phyloP scores from a whole-genome alignment of 169 alveolate genomes.

The Eimeria tenella region DNA sequence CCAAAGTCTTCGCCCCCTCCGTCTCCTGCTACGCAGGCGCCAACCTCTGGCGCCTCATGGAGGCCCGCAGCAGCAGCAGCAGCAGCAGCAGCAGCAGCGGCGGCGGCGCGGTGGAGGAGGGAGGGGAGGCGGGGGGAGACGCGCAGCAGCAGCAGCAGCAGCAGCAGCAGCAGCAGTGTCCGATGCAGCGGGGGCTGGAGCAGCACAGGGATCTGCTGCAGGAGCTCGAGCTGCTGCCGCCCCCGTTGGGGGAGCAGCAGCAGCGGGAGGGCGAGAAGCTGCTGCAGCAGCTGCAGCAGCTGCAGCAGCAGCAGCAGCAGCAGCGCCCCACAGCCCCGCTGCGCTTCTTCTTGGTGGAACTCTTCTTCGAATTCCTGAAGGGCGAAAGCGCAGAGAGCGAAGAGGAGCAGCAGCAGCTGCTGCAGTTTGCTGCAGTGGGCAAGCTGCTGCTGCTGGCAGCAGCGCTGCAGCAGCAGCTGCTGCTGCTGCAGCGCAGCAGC shows the following conservation, averaged over 20 bases:
- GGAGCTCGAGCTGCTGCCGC: not conserved
- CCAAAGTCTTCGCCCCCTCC: slow-evolving; percentile 36
- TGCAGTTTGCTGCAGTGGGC: slow-evolving; percentile 16
- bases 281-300: slow-evolving; percentile 38
- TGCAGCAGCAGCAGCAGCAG: slow-evolving; percentile 31
- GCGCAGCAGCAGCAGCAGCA: no score
- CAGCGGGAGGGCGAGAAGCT: not conserved
- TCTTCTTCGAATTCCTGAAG: not conserved
- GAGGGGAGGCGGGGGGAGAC: no score
- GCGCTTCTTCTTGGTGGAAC: not conserved
- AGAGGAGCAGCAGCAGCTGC: not conserved
- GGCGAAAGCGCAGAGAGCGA: not conserved
- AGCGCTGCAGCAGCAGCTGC: not conserved
- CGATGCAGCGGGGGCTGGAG: not conserved
- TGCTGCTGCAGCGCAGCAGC: not conserved
- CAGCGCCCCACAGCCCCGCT: not conserved
- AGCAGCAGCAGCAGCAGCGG: slow-evolving; percentile 25
- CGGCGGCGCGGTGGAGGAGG: no score
- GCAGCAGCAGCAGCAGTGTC: slow-evolving; percentile 26
- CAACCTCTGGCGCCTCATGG: slow-evolving; percentile 32
- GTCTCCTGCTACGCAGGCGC: slow-evolving; percentile 16
- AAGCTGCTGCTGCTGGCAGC: slow-evolving; percentile 24
- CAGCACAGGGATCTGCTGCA: slow-evolving; percentile 9
- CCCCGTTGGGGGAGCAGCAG: not conserved
- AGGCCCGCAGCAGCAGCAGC: not conserved